Evolutionary conservation across 768 basidiomycete species (phyloP).

Genomic region (Amanita molliuscula): DNA sequence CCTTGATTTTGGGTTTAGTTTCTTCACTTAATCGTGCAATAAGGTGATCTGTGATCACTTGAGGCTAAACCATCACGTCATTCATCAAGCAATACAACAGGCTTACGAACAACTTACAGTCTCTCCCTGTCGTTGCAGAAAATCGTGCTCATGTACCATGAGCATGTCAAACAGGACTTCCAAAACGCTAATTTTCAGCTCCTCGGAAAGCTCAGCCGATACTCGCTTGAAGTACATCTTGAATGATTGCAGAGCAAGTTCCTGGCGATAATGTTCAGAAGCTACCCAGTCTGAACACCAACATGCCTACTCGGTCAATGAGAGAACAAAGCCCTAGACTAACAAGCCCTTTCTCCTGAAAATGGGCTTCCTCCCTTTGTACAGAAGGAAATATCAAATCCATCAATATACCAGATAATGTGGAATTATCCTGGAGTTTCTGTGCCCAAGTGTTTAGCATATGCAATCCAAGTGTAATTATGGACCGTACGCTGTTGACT

Average conservation of each 20-base stretch:
- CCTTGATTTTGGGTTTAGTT: constrained; percentile 66
- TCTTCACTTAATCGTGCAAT: constrained; percentile 47
- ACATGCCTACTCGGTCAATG: constrained; percentile 31
- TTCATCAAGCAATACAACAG: neutral
- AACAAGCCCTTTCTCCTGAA: constrained; percentile 74
- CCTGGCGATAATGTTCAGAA: constrained; percentile 18
- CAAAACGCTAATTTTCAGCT: constrained; percentile 64
- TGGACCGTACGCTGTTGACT: constrained; percentile 67
- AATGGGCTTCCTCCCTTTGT: constrained; percentile 71
- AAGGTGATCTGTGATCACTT: constrained; percentile 36
- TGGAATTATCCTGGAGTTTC: constrained; percentile 71
- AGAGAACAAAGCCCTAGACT: constrained; percentile 79
- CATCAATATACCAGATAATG: constrained; percentile 67
- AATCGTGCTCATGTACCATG: constrained; percentile 80
- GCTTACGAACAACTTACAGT: constrained; percentile 21
- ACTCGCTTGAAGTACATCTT: constrained; percentile 74
- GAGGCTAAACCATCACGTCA: constrained; percentile 18
- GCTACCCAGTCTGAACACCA: neutral
- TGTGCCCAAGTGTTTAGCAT: constrained; percentile 16
- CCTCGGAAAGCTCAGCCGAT: neutral
- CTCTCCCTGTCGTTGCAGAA: constrained; percentile 43
- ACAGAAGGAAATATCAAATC: constrained; percentile 90
- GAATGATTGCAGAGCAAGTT: constrained; percentile 59
- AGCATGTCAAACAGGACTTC: constrained; percentile 86
- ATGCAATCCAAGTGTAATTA: constrained; percentile 10